A percentile compares a stretch with the other conserved stretches of the same genome.
Conservation (phyloP, 2,329 filamentous ascomycete genomes). For the Cladorrhinum sp. region DNA sequence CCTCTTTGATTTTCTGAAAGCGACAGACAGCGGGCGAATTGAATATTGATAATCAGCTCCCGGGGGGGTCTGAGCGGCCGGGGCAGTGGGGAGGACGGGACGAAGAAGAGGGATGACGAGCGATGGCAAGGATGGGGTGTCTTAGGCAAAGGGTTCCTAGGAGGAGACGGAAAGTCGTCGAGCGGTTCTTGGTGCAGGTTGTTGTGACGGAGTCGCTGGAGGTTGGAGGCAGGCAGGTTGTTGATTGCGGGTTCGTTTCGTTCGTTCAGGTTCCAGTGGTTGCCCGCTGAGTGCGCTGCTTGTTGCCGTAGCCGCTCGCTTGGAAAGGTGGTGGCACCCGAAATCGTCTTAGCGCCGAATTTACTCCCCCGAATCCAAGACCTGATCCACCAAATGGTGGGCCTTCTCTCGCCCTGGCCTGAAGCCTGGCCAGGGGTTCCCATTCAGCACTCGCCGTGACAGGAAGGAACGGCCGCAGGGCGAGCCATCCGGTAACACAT, state of each 20-base stretch:
- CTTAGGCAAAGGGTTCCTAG: neutral
- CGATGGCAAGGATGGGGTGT: neutral
- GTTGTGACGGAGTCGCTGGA: conserved; percentile 9
- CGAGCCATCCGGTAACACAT: conserved; percentile 9
- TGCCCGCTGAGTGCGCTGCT: conserved; percentile 8
- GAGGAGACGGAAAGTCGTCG: no score
- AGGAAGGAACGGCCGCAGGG: conserved; percentile 14
- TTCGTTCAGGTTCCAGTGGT: conserved; percentile 8
- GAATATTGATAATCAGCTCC: neutral
- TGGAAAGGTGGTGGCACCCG: conserved; percentile 17
- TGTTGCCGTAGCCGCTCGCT: conserved; percentile 25
- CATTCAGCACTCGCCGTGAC: conserved; percentile 1
- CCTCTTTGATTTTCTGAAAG: neutral
- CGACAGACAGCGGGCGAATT: neutral
- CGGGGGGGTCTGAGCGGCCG: neutral
- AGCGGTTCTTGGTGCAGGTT: neutral
- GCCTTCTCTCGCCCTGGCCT: neutral
- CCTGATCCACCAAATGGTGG: neutral
- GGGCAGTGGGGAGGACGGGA: neutral
- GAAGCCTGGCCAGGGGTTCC: conserved; percentile 10
- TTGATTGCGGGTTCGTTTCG: conserved; percentile 21
- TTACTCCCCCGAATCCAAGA: conserved; percentile 5
- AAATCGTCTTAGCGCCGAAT: conserved; percentile 23
- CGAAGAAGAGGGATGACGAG: neutral
- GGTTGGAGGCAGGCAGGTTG: conserved; percentile 20